Percentiles rank a stretch among this genome's conserved stretches.
These are phyloP conservation scores for Inonotus hispidus DNA, from an alignment of 1,284 basidiomycete species.

Conservation along the genomic window DNA sequence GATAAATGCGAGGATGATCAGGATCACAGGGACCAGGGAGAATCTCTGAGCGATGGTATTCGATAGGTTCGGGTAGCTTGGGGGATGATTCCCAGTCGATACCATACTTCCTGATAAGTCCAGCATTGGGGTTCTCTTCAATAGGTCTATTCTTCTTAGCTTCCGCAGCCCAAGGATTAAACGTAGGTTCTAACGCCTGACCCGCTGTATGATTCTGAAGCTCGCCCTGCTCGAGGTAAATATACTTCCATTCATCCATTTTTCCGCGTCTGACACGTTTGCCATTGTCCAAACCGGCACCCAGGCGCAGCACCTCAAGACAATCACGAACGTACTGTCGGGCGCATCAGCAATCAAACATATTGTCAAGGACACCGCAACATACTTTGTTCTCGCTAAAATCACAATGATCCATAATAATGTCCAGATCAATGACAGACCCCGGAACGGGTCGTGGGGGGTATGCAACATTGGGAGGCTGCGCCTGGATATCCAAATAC, in stretches of 20 bases:
- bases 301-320: conserved; percentile 64
- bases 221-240: conserved; percentile 52
- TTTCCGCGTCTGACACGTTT: conserved; percentile 52
- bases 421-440: conserved; percentile 80
- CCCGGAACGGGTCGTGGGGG: conserved; percentile 81
- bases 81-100: conserved; percentile 44
- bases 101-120: conserved; percentile 34
- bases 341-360: conserved; percentile 2
- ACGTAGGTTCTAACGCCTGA: conserved; percentile 18
- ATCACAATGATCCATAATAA: conserved; percentile 86
- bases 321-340: conserved; percentile 71
- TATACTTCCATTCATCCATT: conserved; percentile 58
- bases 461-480: conserved; percentile 57
- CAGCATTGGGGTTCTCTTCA: conserved; percentile 30
- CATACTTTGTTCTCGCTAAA: conserved; percentile 73
- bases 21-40: conserved; percentile 59
- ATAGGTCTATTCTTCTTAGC: neutral
- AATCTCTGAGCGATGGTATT: conserved; percentile 52
- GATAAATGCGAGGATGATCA: conserved; percentile 68
- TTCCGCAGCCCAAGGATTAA: conserved; percentile 18
- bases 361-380: conserved; percentile 20
- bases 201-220: conserved; percentile 33
- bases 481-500: conserved; percentile 66
- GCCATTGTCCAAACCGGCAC: conserved; percentile 59
- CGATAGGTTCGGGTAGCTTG: conserved; percentile 31